phyloP scores from a whole-genome alignment of 306 rosid species.

The Casuarina equisetifolia region DNA sequence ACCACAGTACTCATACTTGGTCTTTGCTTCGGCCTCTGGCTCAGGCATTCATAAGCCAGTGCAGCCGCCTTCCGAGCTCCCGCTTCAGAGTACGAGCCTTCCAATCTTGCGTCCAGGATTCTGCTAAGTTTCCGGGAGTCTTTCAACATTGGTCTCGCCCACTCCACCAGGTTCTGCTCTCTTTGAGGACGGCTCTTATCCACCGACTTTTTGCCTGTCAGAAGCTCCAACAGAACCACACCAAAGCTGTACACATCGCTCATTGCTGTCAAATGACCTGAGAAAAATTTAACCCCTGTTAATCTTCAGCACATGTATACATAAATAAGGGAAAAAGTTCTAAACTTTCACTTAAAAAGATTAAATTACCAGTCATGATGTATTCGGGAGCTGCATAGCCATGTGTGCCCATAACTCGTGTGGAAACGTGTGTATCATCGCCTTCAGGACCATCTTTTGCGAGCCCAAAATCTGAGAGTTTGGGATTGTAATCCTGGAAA shows the following conservation, averaged over 20 bases:
- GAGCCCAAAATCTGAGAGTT: conserved; percentile 92
- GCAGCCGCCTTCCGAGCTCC: conserved; percentile 89
- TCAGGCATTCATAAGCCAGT: conserved; percentile 82
- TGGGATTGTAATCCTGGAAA: conserved; percentile 70
- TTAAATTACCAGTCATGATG: conserved; percentile 73
- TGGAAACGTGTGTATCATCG: conserved; percentile 94
- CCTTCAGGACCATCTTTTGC: conserved; percentile 99
- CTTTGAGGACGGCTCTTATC: conserved; percentile 66
- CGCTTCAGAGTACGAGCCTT: conserved; percentile 74
- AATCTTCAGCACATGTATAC: not conserved
- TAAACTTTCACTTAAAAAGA: not conserved
- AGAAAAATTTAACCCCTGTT: not conserved
- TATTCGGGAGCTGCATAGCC: conserved; percentile 98
- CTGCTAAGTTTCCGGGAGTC: conserved; percentile 55
- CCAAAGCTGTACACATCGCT: conserved; percentile 97
- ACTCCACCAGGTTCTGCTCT: conserved; percentile 80
- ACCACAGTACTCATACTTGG: conserved; percentile 78
- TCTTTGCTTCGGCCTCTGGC: conserved; percentile 80
- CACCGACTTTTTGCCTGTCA: conserved; percentile 78
- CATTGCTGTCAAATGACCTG: conserved; percentile 91
- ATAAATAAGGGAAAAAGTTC: not conserved
- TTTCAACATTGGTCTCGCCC: conserved; percentile 72
- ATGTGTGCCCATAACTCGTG: conserved; percentile 93
- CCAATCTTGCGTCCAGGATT: conserved; percentile 83
- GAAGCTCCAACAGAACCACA: conserved; percentile 70